Base-by-base conservation (phyloP, 768 basidiomycete species). In the Kwoniella mangroviensis region DNA sequence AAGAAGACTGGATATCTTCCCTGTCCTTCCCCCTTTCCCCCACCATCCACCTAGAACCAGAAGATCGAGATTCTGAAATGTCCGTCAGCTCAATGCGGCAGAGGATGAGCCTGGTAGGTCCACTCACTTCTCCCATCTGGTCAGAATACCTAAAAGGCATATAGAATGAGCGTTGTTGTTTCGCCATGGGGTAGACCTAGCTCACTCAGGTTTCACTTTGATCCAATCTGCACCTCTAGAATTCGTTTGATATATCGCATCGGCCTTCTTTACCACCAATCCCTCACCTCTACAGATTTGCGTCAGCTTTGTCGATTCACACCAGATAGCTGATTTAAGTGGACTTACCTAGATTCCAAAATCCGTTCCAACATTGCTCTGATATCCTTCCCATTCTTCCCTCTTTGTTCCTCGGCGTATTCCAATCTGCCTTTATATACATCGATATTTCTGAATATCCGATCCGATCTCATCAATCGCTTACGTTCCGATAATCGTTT, bases 211-310 rank as follows among this genome's bases (percentile, higher is more conserved):
- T 71, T 84, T 84, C 34, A 90, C 90, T 85, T 99, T 99, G 77
- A 96, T 89, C 96, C 97, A 99, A 75, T 92, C 91, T 81, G 89
- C 88, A 75, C 91, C 93, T 68, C 97, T 86, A 1, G 92, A 93
- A 75, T 95, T 94, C 53, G 97, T 84, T 13, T 89, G 86, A 82
- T 99, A 99, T 70, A 89, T 87, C 0, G 91, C 88, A 24, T 87
- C 84, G 0, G 90, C 90, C 74, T 94, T 90, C 82, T 99, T 99
- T 69, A 98, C 87, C 9, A 98, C 91, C 13, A 99, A 85, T 0
- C 97, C 97, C 82, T 98, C 97, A 3, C 97, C 97, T 65, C 93
- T 89, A 21, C 34, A 28, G 41, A 11, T 13, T 53, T 59, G 55
- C 51, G 41, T 59, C n/a, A 49, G 17, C 53, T 54, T 11, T 53